Base-by-base conservation (phyloP, 768 basidiomycete species). In the Phlebiopsis flavidoalba region DNA sequence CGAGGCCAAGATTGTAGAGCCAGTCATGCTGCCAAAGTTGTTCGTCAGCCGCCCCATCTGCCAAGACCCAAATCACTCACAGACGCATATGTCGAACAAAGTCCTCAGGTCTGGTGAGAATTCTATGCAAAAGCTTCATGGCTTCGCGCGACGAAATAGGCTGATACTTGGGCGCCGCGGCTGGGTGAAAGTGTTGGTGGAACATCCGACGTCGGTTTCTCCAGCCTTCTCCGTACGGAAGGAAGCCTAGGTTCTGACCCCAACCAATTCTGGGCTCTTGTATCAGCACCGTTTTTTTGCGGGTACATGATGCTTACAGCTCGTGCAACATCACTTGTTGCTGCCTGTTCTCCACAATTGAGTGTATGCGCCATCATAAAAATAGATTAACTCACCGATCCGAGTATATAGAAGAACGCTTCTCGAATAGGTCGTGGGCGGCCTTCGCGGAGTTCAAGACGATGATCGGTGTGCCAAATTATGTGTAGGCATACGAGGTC, bases 31-130 rank as follows among this genome's bases (percentile, higher is more conserved):
- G 17, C 19, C 19, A 7, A 26, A 19, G 43, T 12, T 10, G 8
- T 43, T 3, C 54, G 2, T 45, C 52, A 53, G 35, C 12, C 12
- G 40, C 22, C 2, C 19, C 37, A 46, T 26, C 14, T n/a, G 1
- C 26, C 22, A n/a, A 2, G 46, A 7, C 24, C 4, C 12, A 46
- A 45, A 12, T 15, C n/a, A 46, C 57, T 14, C 52, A 62, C 61
- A 37, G 11, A 7, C 50, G 57, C 1, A 58, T 17, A 54, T 45
- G n/a, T 6, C 10, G 2, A 8, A 63, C 46, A 33, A 74, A 71
- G 22, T 65, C 64, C 3, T 66, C 63, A 31, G 73, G 73, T 0
- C 66, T 53, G 40, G 68, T 64, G 12, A 72, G 58, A n/a, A 75
- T 57, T 19, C 62, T 65, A 6, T 53, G n/a, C 22, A 74, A 65